Percentiles rank a stretch among this genome's conserved stretches.
Conservation (phyloP, 2,329 filamentous ascomycete species). For the Botrytis tulipae region DNA sequence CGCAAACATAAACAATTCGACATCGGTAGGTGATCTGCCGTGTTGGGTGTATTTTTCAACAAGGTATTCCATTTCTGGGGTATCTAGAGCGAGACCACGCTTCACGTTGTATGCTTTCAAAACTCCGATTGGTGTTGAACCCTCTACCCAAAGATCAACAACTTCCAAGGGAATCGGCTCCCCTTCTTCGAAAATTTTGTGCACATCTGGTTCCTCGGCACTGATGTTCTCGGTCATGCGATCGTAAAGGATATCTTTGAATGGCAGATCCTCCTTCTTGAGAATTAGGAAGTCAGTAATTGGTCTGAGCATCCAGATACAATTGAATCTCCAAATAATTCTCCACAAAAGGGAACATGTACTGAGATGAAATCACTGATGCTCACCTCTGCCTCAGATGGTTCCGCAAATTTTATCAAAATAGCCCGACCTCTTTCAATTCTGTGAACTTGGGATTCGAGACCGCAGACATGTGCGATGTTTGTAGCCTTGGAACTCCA, state of each 20-base stretch:
- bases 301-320: not conserved
- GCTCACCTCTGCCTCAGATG: slow-evolving; percentile 39
- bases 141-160: slow-evolving; percentile 69
- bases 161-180: slow-evolving; percentile 63
- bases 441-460: slow-evolving; percentile 67
- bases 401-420: slow-evolving; percentile 60
- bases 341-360: not conserved
- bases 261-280: slow-evolving; percentile 48
- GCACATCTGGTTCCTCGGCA: slow-evolving; percentile 63
- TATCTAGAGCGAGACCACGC: slow-evolving; percentile 82
- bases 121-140: slow-evolving; percentile 64
- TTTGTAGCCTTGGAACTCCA: slow-evolving; percentile 97
- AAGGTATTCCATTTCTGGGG: slow-evolving; percentile 88
- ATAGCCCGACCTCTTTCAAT: slow-evolving; percentile 86
- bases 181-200: slow-evolving; percentile 74
- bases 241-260: slow-evolving; percentile 77
- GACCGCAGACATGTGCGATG: slow-evolving; percentile 87
- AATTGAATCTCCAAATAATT: not conserved
- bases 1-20: slow-evolving; percentile 98
- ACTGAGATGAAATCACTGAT: not conserved
- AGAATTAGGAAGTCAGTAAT: not conserved
- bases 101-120: slow-evolving; percentile 81
- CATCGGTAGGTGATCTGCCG: slow-evolving; percentile 67
- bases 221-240: slow-evolving; percentile 91
- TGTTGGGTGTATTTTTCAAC: slow-evolving; percentile 73